Evolutionary conservation across 768 basidiomycete genomes (phyloP).

Genomic region (Kwoniella europaea): DNA sequence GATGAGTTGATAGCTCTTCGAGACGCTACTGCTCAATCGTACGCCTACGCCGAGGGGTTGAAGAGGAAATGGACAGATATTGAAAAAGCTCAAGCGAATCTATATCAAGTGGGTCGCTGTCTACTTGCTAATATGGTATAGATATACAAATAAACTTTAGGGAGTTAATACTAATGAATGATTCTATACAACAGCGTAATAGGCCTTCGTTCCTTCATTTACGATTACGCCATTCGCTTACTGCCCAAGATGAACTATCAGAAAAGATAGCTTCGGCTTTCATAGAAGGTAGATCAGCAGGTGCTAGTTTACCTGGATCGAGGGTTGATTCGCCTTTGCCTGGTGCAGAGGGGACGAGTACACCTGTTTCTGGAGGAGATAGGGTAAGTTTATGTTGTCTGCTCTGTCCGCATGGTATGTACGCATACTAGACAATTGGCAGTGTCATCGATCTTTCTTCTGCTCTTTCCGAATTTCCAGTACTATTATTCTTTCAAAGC

Average conservation of each 20-base stretch:
- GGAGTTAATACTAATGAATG: neutral
- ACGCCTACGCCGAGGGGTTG: slow-evolving; percentile 80
- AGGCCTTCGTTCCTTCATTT: slow-evolving; percentile 85
- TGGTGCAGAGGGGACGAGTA: slow-evolving; percentile 24
- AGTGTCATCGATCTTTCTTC: too few species aligned
- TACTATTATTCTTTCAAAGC: neutral
- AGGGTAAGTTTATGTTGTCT: slow-evolving; percentile 24
- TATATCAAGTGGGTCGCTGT: slow-evolving; percentile 73
- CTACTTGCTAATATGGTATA: neutral
- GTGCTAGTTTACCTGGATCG: slow-evolving; percentile 27
- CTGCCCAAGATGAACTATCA: slow-evolving; percentile 85
- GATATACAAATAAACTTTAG: too few species aligned
- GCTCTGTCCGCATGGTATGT: too few species aligned
- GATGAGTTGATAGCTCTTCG: slow-evolving; percentile 76
- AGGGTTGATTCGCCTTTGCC: slow-evolving; percentile 50
- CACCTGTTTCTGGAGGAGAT: slow-evolving; percentile 20
- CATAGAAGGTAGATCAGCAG: slow-evolving; percentile 66
- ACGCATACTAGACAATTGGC: too few species aligned
- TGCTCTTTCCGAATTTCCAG: too few species aligned
- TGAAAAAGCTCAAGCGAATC: slow-evolving; percentile 83
- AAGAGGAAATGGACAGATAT: slow-evolving; percentile 84
- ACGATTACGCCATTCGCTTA: slow-evolving; percentile 83
- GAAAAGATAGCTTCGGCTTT: slow-evolving; percentile 84
- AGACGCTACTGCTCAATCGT: slow-evolving; percentile 81
- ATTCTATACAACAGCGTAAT: slow-evolving; percentile 66